A percentile compares a stretch with the other conserved stretches of the same genome.
phyloP scores from a whole-genome alignment of 2,329 filamentous ascomycete genomes.

The Chaetomium strumarium region DNA sequence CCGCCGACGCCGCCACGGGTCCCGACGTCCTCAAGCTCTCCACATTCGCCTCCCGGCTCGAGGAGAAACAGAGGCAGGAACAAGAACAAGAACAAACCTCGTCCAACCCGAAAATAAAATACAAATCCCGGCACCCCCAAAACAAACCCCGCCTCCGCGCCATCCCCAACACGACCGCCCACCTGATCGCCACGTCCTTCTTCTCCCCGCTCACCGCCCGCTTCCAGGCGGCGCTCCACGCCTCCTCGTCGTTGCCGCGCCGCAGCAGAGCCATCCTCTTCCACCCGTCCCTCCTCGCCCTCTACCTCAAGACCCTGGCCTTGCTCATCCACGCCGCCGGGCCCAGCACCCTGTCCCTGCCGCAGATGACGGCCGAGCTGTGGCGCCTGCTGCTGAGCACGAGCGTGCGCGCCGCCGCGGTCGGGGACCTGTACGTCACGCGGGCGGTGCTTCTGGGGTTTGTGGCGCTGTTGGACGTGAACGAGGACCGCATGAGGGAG shows the following conservation, averaged over 20 bases:
- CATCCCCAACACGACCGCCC: constrained; percentile 71
- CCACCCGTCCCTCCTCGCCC: constrained; percentile 67
- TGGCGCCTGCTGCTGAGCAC: constrained; percentile 68
- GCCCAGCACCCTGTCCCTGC: constrained; percentile 67
- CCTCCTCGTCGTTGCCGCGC: constrained; percentile 26
- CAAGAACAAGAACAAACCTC: constrained; percentile 7
- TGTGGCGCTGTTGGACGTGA: constrained; percentile 75
- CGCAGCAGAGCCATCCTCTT: constrained; percentile 56
- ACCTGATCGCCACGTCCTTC: constrained; percentile 68
- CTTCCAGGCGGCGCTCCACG: constrained; percentile 60
- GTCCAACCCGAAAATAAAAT: constrained; percentile 27
- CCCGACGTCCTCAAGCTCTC: constrained; percentile 83
- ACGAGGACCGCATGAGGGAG: constrained; percentile 62
- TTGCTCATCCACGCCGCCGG: constrained; percentile 79
- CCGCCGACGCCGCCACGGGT: constrained; percentile 72
- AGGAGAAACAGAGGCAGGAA: constrained; percentile 27
- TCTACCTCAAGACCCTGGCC: constrained; percentile 81
- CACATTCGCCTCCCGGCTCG: constrained; percentile 75
- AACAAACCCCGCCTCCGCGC: constrained; percentile 43
- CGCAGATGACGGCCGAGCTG: constrained; percentile 76
- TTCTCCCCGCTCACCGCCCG: constrained; percentile 82
- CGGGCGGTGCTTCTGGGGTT: constrained; percentile 74
- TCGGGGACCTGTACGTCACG: constrained; percentile 60
- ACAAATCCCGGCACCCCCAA: constrained; percentile 13
- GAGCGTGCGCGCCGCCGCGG: constrained; percentile 53